Evolutionary conservation across 2,329 filamentous ascomycete genomes (phyloP).

Genomic region (Neopestalotiopsis rosae): DNA sequence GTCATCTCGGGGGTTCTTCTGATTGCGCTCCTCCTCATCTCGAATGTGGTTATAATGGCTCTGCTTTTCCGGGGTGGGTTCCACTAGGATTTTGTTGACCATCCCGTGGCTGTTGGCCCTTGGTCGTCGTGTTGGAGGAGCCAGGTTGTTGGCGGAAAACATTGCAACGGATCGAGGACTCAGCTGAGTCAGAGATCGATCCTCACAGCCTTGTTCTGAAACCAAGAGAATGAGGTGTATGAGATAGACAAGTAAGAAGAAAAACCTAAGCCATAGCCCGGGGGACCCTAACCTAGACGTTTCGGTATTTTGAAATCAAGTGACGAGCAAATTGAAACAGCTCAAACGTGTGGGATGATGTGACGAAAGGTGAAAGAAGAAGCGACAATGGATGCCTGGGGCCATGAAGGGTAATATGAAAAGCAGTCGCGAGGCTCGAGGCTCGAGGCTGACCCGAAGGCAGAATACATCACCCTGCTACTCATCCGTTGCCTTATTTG

Average conservation of each 20-base stretch:
- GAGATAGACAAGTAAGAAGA: not conserved
- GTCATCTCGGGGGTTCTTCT: constrained; percentile 27
- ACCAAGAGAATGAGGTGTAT: not conserved
- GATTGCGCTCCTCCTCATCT: constrained; percentile 27
- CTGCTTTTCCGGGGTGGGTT: constrained; percentile 31
- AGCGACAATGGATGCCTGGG: constrained; percentile 3
- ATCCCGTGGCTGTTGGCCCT: constrained; percentile 20
- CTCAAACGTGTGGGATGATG: not conserved
- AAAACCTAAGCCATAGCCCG: not conserved
- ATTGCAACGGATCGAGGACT: not conserved
- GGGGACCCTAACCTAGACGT: not conserved
- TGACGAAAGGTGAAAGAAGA: not conserved
- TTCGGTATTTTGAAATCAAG: not conserved
- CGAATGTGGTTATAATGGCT: constrained; percentile 34
- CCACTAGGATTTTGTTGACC: constrained; percentile 27
- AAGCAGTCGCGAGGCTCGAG: not conserved
- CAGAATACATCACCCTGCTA: constrained; percentile 22
- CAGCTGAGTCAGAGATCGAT: constrained; percentile 2
- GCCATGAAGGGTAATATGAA: constrained; percentile 2
- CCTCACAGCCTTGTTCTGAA: not conserved
- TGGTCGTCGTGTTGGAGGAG: not conserved
- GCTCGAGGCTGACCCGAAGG: constrained; percentile 35
- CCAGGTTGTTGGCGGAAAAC: not conserved
- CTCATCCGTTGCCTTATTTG: constrained; percentile 15
- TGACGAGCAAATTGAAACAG: not conserved